Conservation (phyloP, 495 filamentous ascomycete species). For the Penicillium fimorum region DNA sequence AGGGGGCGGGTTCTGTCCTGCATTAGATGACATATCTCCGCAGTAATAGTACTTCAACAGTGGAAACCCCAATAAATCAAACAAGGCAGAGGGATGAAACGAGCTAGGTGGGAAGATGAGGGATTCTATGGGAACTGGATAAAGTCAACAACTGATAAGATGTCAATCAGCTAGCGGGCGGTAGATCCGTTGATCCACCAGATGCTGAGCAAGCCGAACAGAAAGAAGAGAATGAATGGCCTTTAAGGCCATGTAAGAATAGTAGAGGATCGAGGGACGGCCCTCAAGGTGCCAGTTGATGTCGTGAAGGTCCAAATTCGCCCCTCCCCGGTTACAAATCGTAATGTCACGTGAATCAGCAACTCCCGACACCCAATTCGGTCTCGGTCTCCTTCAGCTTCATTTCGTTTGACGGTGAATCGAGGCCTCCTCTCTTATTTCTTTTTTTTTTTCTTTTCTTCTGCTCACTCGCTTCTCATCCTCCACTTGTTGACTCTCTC, state of each 20-base stretch:
- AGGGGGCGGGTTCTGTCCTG: slow-evolving; percentile 38
- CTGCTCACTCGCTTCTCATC: neutral
- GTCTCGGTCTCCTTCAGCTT: slow-evolving; percentile 8
- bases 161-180: slow-evolving; percentile 9
- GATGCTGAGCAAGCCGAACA: neutral
- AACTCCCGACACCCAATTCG: slow-evolving; percentile 10
- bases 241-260: slow-evolving; percentile 8
- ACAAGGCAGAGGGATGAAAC: neutral
- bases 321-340: slow-evolving; percentile 14
- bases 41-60: neutral
- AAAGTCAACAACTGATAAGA: slow-evolving; percentile 11
- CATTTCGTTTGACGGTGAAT: slow-evolving; percentile 11
- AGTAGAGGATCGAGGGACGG: slow-evolving; percentile 7
- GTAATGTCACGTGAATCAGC: slow-evolving; percentile 7
- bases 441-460: neutral
- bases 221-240: neutral
- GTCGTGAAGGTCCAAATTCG: slow-evolving; percentile 7
- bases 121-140: slow-evolving; percentile 5
- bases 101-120: neutral
- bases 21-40: slow-evolving; percentile 51
- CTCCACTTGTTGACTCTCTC: neutral
- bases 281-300: slow-evolving; percentile 15
- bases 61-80: neutral
- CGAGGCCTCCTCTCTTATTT: slow-evolving; percentile 1
- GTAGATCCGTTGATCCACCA: slow-evolving; percentile 1